These are phyloP conservation scores for Leptosphaerulina australis DNA, from an alignment of 2,329 filamentous ascomycete genomes.

Conservation along the genomic window DNA sequence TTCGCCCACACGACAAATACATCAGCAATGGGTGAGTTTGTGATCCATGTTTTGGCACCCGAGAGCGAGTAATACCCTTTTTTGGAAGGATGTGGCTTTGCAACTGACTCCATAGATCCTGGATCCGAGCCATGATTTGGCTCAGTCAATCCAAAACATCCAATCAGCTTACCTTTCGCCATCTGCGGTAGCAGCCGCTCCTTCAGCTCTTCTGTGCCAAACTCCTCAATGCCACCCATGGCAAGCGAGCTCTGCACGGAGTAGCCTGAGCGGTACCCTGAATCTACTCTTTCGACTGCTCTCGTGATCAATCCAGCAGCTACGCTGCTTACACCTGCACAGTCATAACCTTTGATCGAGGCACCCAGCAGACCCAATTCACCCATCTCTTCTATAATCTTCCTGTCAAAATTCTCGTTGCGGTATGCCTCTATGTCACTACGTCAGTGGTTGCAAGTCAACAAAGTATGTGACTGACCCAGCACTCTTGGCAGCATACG, in stretches of 20 bases:
- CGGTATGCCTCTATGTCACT: slow-evolving; percentile 73
- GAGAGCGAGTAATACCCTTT: slow-evolving; percentile 80
- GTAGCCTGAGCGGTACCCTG: slow-evolving; percentile 90
- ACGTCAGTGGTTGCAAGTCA: slow-evolving; percentile 14
- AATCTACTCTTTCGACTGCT: slow-evolving; percentile 89
- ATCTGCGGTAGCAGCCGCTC: slow-evolving; percentile 79
- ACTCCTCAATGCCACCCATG: slow-evolving; percentile 91
- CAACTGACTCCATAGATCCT: slow-evolving; percentile 85
- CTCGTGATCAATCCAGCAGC: slow-evolving; percentile 89
- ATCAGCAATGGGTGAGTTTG: slow-evolving; percentile 88
- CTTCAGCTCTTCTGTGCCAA: slow-evolving; percentile 85
- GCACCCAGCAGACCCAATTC: slow-evolving; percentile 87
- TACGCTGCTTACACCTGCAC: slow-evolving; percentile 85
- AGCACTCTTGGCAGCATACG: slow-evolving; percentile 82
- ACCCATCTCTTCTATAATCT: slow-evolving; percentile 90
- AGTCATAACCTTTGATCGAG: slow-evolving; percentile 85
- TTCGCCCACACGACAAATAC: slow-evolving; percentile 92
- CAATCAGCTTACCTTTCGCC: slow-evolving; percentile 81
- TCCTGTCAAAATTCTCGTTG: slow-evolving; percentile 83
- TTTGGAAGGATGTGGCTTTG: slow-evolving; percentile 83
- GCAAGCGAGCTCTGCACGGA: slow-evolving; percentile 91
- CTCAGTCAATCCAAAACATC: slow-evolving; percentile 89
- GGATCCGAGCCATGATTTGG: slow-evolving; percentile 93
- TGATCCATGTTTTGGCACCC: slow-evolving; percentile 93
- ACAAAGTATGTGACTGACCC: slow-evolving; percentile 58